These are phyloP conservation scores for Pseudocercospora fuligena DNA, from an alignment of 2,329 filamentous ascomycete genomes.

Conservation along the genomic window DNA sequence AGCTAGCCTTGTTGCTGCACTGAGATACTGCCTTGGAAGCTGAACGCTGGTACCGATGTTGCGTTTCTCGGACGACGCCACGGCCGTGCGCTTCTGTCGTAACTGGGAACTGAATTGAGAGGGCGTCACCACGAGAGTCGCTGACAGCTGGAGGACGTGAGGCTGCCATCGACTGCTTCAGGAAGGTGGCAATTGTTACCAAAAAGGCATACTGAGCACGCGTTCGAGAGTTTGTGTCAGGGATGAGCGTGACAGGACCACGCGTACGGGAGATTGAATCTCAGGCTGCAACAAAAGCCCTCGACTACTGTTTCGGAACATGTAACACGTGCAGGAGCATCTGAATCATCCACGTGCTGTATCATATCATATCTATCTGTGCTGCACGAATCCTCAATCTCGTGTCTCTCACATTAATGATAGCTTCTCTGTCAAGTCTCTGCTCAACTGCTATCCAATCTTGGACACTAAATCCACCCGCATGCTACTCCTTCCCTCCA, in stretches of 20 bases:
- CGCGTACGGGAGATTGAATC: background rate
- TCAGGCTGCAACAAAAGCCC: slow-evolving; percentile 4
- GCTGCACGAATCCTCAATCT: background rate
- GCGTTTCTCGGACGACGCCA: background rate
- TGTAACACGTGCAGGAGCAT: background rate
- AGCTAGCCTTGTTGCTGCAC: background rate
- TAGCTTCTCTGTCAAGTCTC: background rate
- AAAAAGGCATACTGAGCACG: background rate
- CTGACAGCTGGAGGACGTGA: background rate
- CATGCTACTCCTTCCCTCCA: background rate
- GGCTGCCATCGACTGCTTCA: background rate
- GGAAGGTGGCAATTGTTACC: background rate
- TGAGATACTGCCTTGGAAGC: background rate
- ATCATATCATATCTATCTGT: background rate
- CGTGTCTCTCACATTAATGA: background rate
- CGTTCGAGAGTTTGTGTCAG: background rate
- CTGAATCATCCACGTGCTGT: background rate
- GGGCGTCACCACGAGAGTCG: background rate
- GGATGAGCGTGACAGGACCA: slow-evolving; percentile 6
- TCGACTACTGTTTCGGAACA: slow-evolving; percentile 1
- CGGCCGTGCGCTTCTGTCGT: background rate
- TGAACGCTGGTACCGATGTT: background rate
- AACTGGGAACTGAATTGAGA: background rate
- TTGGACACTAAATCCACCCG: background rate
- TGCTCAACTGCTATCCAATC: slow-evolving; percentile 2